These are phyloP conservation scores for Lentinula detonsa DNA, from an alignment of 768 basidiomycete species.

Conservation along the genomic window DNA sequence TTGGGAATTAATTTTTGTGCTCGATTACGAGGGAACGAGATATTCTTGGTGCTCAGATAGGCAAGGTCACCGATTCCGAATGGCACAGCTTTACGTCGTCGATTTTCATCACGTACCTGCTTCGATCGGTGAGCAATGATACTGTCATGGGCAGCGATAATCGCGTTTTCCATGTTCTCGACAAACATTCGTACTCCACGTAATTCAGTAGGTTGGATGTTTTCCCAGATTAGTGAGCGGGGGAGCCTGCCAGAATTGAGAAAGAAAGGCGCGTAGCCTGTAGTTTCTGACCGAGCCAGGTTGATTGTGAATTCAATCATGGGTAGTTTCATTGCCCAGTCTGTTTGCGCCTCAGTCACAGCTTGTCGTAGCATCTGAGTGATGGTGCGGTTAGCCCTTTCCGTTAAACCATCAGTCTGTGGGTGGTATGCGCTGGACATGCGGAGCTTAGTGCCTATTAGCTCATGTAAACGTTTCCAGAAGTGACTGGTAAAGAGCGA, in stretches of 20 bases:
- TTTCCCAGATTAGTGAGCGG: constrained; percentile 8
- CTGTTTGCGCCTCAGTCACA: constrained; percentile 16
- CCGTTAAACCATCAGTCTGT: constrained; percentile 1
- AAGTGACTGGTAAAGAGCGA: constrained; percentile 22
- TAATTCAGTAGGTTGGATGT: no score
- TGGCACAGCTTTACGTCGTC: no score
- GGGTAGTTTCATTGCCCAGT: constrained; percentile 11
- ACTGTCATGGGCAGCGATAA: no score
- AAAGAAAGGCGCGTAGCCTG: constrained; percentile 10
- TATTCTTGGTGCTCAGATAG: constrained; percentile 29
- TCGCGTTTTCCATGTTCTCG: no score
- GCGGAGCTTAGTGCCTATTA: constrained; percentile 8
- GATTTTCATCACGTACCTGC: no score
- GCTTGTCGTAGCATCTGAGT: constrained; percentile 17
- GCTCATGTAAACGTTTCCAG: constrained; percentile 9
- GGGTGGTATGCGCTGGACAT: constrained; percentile 12
- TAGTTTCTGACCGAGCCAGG: constrained; percentile 7
- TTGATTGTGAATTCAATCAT: constrained; percentile 6
- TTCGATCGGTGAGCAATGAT: no score
- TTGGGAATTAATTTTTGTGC: constrained; percentile 26
- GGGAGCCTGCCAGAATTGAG: neutral
- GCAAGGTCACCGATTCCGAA: constrained; percentile 17
- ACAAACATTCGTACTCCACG: no score
- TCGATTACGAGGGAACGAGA: constrained; percentile 21
- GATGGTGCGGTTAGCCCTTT: constrained; percentile 16